These are phyloP conservation scores for Zea mays DNA, from an alignment of 176 grass and related monocot species.

Conservation along the genomic window DNA sequence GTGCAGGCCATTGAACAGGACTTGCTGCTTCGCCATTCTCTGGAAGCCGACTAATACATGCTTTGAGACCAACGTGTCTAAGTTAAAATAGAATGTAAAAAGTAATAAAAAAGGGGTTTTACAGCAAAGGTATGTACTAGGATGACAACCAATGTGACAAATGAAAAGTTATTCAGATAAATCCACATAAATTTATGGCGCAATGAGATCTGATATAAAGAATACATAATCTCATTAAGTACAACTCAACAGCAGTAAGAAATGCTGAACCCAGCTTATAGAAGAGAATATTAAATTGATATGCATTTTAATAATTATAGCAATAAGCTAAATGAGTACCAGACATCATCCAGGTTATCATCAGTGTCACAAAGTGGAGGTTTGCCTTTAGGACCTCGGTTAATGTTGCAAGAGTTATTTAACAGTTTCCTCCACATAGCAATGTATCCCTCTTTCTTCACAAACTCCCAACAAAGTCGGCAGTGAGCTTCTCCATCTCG, in stretches of 20 bases:
- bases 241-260: conserved; percentile 15
- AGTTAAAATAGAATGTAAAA: conserved; percentile 4
- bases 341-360: conserved; percentile 73
- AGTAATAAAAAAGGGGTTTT: not conserved
- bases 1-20: conserved; percentile 61
- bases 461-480: conserved; percentile 79
- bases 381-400: conserved; percentile 50
- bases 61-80: conserved; percentile 83
- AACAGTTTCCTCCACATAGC: conserved; percentile 87
- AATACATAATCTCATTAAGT: not conserved
- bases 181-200: not conserved
- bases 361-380: conserved; percentile 64
- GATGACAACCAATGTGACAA: no score
- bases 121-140: not conserved
- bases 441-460: conserved; percentile 93
- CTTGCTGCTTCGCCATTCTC: conserved; percentile 59
- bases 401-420: conserved; percentile 73
- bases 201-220: not conserved
- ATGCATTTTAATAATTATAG: conserved; percentile 9
- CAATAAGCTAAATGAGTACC: conserved; percentile 48
- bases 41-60: conserved; percentile 76
- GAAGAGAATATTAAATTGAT: not conserved
- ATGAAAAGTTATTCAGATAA: not conserved
- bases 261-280: not conserved
- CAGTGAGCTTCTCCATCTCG: conserved; percentile 90